Base-by-base conservation (phyloP, 352 stramenopile species). In the Blastocystis sp. region DNA sequence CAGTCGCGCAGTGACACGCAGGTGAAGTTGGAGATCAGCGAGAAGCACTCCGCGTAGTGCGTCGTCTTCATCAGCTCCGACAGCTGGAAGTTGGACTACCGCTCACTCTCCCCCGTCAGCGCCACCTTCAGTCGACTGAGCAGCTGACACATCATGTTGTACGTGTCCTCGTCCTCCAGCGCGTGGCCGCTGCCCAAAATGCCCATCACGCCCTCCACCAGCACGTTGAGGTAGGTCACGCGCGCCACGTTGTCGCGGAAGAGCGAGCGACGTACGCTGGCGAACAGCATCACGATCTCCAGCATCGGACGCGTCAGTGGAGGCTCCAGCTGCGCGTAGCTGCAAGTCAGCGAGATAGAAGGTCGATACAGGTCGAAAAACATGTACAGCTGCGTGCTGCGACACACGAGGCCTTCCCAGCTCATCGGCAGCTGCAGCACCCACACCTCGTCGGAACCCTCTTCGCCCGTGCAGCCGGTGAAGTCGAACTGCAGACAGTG, bases 11-110 rank as follows among this genome's bases (percentile, higher is more conserved):
- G 63, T n/a, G 75, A 85, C 1, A 44, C 53, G 42, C 57, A 76
- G 21, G 75, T 85, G 49, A 85, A 85, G 59, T 85, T 85, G 8
- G 75, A 16, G n/a, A 85, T 76, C 21, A 85, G 53, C 21, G 51
- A 32, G 44, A 85, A 76, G 38, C 57, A 85, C 21, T 6, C 1
- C 11, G 36, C 40, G 40, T 75, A 85, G 18, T 65, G 38, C 36
- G 53, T 36, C 0, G 75, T 85, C 42, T 76, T 85, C 57, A 85
- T 76, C 18, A 85, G 21, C 21, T 85, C 75, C 6, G 75, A 85
- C 18, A 85, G 42, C 29, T 85, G 75, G 75, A 85, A 85, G 51
- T 85, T 85, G 9, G 75, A 72, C 75, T 85, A 85, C 2, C n/a
- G 18, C 11, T 85, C 1, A 72, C 16, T 51, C 3, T 16, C 4